Base-by-base conservation (phyloP, 2,329 filamentous ascomycete species). In the Fusarium ambrosium region DNA sequence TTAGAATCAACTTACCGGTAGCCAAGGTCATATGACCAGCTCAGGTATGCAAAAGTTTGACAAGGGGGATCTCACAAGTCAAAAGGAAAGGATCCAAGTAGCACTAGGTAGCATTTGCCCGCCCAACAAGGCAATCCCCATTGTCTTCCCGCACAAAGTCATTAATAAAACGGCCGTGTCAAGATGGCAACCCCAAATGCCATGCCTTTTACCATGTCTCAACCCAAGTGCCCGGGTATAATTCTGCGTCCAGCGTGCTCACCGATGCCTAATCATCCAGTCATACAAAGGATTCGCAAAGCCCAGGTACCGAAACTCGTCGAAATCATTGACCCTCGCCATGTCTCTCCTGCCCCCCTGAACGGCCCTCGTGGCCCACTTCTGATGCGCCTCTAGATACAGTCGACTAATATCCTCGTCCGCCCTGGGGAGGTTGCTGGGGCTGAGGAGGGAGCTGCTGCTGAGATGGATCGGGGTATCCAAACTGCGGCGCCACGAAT, bases 401-500 rank as follows among this genome's bases (percentile, higher is more conserved):
- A 58, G 64, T 59, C 45, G n/a, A 60, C 68, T 85, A 87, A 77
- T 87, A 88, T 69, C 86, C 85, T 61, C 85, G 74, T 62, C 81
- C 82, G 39, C 82, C 84, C 74, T 84, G 85, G 59, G 81, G 82
- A 56, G 82, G 84, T 66, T 81, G 82, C 72, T 83, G 77, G 62
- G 76, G 80, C 56, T 77, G 82, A 66, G 80, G 85, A 34, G 75
- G 81, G 56, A 80, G 83, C 70, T 84, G 84, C 66, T 82, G 85
- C 74, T 83, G 83, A 53, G 83, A 83, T 58, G 82, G 86, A 71
- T 89, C 86, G 22, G 82, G 79, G 75, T 90, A 89, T 61, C 84
- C 86, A 71, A 88, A 89, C 45, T 77, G 75, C 16, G 84, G 81
- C 9, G 78, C 79, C 59, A 76, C 80, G 69, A 82, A 86, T 60